These are phyloP conservation scores for Xylaria venustula DNA, from an alignment of 495 filamentous ascomycete genomes.

Conservation along the genomic window DNA sequence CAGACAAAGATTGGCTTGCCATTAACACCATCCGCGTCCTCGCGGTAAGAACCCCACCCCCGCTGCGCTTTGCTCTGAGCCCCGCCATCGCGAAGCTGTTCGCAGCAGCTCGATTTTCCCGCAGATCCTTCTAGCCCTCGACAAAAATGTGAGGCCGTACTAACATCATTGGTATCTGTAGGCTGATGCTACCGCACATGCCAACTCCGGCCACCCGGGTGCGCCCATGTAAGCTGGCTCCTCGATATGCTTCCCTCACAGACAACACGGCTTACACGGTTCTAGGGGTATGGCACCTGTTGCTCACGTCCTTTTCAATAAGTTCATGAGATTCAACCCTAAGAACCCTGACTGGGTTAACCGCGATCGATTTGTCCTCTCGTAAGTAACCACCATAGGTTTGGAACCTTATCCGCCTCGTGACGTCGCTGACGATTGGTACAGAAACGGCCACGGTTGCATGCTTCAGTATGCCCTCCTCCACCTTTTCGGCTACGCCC, in stretches of 20 bases:
- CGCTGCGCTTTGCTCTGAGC: conserved; percentile 28
- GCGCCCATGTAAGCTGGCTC: conserved; percentile 73
- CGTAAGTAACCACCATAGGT: conserved; percentile 62
- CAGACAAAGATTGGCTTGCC: conserved; percentile 78
- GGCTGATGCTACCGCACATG: conserved; percentile 95
- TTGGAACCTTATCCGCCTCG: background rate
- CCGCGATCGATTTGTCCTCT: conserved; percentile 97
- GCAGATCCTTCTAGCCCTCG: background rate
- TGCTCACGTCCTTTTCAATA: conserved; percentile 97
- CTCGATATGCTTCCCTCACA: background rate
- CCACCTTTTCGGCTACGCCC: conserved; percentile 88
- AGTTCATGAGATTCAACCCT: conserved; percentile 99
- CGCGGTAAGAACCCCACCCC: conserved; percentile 69
- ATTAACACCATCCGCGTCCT: conserved; percentile 98
- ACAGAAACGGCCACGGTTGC: conserved; percentile 95
- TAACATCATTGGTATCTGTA: conserved; percentile 41
- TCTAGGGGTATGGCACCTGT: conserved; percentile 89
- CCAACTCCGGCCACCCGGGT: conserved; percentile 98
- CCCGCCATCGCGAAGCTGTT: conserved; percentile 26
- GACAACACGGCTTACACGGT: conserved; percentile 19
- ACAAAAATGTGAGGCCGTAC: no score
- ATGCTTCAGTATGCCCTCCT: conserved; percentile 99
- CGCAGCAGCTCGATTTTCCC: conserved; percentile 14
- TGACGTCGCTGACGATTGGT: conserved; percentile 1
- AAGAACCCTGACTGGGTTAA: conserved; percentile 97